Base-by-base conservation (phyloP, 345 rosid species). In the Citrus cavaleriei region DNA sequence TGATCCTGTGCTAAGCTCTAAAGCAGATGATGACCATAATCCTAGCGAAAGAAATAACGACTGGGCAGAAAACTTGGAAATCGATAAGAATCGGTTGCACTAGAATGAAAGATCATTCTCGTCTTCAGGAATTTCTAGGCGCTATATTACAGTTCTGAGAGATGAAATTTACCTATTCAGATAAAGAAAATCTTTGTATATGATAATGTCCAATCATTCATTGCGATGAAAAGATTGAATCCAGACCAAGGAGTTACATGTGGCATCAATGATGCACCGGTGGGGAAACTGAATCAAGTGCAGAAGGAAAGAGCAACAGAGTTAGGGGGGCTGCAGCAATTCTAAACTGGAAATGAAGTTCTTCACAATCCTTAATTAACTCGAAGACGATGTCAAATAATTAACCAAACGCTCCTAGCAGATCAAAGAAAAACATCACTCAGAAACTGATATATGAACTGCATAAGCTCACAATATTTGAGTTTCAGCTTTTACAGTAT, bases 401-500 rank as follows among this genome's bases (percentile, higher is more conserved):
- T 65, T 30, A 54, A 55, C 61, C 35, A 10, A 65, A 79, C 59
- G 0, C 72, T 64, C 71, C 78, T 59, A 10, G 24, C 76, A 28
- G 61, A 40, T 64, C 14, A 59, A 59, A 79, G 80, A 72, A 71
- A 77, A 75, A 73, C 19, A 68, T 80, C 75, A 78, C 74, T 76
- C 80, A 78, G 74, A 49, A 81, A 83, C 78, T 81, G 77, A 82
- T 55, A 83, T 81, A 76, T 82, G 77, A 78, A 81, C 85, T 79
- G 81, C 86, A 87, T 84, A 82, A 78, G 72, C 76, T 77, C 84
- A 79, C 79, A 66, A 81, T 76, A 75, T 67, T 51, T 67, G 71
- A 78, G 82, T 81, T 73, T 66, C 67, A 83, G 81, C 84, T 86
- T 86, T 85, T 90, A 88, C 91, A 88, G 88, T 90, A 88, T 88